Evolutionary conservation across 1,284 basidiomycete genomes (phyloP).

Genomic region (Vanrija sp.): DNA sequence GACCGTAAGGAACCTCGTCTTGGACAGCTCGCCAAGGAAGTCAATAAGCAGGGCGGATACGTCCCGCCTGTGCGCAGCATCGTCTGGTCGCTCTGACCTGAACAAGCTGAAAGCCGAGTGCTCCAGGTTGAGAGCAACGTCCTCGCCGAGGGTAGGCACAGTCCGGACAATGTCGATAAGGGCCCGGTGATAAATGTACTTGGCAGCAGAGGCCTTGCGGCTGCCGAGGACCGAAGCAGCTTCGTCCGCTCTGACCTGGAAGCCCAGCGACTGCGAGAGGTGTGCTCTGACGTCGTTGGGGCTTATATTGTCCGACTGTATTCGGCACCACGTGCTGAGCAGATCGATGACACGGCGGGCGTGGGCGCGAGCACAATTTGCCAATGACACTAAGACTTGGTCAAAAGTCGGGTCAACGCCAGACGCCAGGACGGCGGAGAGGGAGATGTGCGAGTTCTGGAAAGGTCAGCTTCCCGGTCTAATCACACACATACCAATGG

Average conservation of each 20-base stretch:
- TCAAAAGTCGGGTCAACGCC: constrained; percentile 74
- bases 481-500: constrained; percentile 56
- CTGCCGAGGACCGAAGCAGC: constrained; percentile 62
- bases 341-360: constrained; percentile 81
- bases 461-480: constrained; percentile 1
- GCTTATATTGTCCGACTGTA: constrained; percentile 64
- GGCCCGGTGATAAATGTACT: constrained; percentile 83
- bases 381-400: constrained; percentile 72
- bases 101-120: constrained; percentile 84
- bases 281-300: constrained; percentile 48
- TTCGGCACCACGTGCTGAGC: constrained; percentile 79
- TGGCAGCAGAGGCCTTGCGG: constrained; percentile 70
- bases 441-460: constrained; percentile 65
- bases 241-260: constrained; percentile 51
- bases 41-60: constrained; percentile 77
- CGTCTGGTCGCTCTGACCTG: constrained; percentile 61
- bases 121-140: constrained; percentile 71
- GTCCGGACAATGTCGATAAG: constrained; percentile 71
- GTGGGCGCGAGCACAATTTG: constrained; percentile 78
- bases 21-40: constrained; percentile 76
- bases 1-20: constrained; percentile 77
- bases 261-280: constrained; percentile 34
- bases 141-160: constrained; percentile 67
- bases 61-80: constrained; percentile 63
- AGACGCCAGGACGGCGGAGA: constrained; percentile 65